Evolutionary conservation across 306 rosid genomes (phyloP).

Genomic region (Cucurbita moschata): DNA sequence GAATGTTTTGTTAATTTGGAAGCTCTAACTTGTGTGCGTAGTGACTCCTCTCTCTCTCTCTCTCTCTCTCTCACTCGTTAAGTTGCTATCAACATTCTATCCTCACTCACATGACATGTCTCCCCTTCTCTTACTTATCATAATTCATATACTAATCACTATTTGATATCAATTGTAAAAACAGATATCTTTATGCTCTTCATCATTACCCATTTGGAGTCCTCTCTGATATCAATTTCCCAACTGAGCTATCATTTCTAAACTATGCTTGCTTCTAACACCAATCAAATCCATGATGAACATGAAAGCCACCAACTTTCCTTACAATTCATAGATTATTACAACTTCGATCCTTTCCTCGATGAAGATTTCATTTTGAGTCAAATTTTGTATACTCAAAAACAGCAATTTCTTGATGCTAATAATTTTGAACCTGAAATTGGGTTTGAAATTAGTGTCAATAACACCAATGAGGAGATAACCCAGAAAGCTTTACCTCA

Average conservation of each 20-base stretch:
- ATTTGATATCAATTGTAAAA: too few species aligned
- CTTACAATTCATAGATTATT: background rate
- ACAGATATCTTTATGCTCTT: background rate
- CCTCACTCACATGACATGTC: constrained; percentile 3
- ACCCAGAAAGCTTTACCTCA: background rate
- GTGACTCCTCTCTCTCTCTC: background rate
- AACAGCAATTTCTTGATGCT: constrained; percentile 6
- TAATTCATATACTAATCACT: too few species aligned
- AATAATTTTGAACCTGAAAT: background rate
- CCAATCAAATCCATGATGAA: constrained; percentile 1
- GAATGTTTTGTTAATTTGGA: background rate
- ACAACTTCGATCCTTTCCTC: constrained; percentile 3
- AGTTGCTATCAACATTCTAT: constrained; percentile 3
- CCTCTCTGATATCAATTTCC: background rate
- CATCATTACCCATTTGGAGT: background rate
- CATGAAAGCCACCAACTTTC: background rate
- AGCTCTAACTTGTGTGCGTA: background rate
- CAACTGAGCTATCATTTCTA: background rate
- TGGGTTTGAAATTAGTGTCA: background rate
- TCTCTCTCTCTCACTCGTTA: background rate
- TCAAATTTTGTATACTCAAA: constrained; percentile 21
- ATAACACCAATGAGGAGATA: background rate
- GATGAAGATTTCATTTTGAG: constrained; percentile 24
- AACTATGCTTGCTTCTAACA: background rate
- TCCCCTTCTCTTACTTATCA: background rate